Conservation (phyloP, 78 protist species). For the Dictyostelium firmibasis region DNA sequence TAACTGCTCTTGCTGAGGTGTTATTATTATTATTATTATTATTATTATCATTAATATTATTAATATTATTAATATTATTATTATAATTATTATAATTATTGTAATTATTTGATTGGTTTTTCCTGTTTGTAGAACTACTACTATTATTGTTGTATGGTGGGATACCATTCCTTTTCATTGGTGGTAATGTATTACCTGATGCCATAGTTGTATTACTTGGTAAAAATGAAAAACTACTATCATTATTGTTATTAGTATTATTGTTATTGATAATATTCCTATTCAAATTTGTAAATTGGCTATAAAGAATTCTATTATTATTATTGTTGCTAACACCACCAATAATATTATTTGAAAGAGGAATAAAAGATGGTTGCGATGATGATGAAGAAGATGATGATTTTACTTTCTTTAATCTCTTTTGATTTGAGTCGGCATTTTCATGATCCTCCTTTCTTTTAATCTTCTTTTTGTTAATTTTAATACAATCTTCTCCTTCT, state of each 20-base stretch:
- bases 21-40: not conserved
- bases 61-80: too few species aligned
- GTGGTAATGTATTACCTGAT: not conserved
- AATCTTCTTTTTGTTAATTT: not conserved
- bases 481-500: not conserved
- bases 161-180: not conserved
- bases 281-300: not conserved
- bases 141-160: not conserved
- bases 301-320: not conserved
- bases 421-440: not conserved
- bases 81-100: too few species aligned
- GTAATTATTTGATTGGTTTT: not conserved
- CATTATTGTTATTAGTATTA: not conserved
- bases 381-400: not conserved
- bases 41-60: too few species aligned
- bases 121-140: not conserved
- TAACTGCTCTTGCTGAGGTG: not conserved
- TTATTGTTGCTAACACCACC: not conserved
- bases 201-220: not conserved
- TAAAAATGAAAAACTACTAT: not conserved
- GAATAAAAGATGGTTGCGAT: not conserved
- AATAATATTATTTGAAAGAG: not conserved
- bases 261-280: not conserved
- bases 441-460: not conserved
- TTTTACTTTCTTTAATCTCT: not conserved